Base-by-base conservation (phyloP, 1,284 basidiomycete species). In the Inonotus hispidus region DNA sequence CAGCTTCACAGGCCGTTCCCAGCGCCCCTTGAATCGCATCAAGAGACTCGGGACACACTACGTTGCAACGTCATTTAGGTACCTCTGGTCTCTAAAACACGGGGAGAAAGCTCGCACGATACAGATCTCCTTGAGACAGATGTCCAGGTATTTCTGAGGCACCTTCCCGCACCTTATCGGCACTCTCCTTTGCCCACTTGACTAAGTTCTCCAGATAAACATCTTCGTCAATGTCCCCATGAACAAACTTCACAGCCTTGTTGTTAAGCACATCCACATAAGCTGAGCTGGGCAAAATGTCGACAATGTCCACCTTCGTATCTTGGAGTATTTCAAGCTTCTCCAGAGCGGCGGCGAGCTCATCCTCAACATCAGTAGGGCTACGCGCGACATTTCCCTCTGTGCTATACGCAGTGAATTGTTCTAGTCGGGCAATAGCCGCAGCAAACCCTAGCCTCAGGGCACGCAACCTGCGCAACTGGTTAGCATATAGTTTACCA, bases 1-100 rank as follows among this genome's bases (percentile, higher is more conserved):
- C 87, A 0, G 92, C 93, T 72, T 95, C 87, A 70, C 91, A 95
- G 0, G 92, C 82, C 0, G 92, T 90, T 0, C 87, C 87, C 1
- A 91, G 68, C 1, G 90, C 88, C 0, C 90, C 90, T 71, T 87
- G 82, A 32, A 94, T 86, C 0, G 92, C 90, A 46, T 82, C 77
- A 1, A 91, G 70, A 8, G 88, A 90, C 56, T 77, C 79, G 0
- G 84, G 84, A 66, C 87, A 90, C 27, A 92, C 90, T 91, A 63
- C 1, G 10, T 53, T 14, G 27, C 6, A 14, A 10, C 55, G 58
- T 37, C 10, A 29, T 37, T 60, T 45, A 38, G 13, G 32, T 61
- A 62, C 46, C 1, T 29, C 45, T n/a, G 27, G n/a, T n/a, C 16
- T 16, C 25, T 46, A 38, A 54, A 6, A 41, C 56, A 27, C 19